Conservation (phyloP, 441 rosid genomes). For the Biscutella laevigata region DNA sequence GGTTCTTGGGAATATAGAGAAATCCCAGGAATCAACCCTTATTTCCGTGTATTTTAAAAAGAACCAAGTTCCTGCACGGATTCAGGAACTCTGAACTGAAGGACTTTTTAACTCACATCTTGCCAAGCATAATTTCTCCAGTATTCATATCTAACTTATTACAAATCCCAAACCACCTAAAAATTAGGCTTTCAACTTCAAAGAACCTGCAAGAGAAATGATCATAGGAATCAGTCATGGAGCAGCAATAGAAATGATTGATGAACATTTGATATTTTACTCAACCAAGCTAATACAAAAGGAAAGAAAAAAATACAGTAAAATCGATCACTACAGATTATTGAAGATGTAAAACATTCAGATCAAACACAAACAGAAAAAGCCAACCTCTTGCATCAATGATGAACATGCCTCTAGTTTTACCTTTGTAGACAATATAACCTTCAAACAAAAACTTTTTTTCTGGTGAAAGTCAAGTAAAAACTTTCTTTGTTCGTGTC, state of each 20-base stretch:
- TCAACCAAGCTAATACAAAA: neutral
- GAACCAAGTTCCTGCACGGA: conserved; percentile 28
- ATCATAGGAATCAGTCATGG: neutral
- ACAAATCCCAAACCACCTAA: neutral
- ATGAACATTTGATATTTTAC: neutral
- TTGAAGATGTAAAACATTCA: neutral
- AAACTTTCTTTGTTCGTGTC: neutral
- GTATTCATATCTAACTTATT: neutral
- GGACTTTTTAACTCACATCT: conserved; percentile 23
- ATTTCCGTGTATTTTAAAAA: conserved; percentile 17
- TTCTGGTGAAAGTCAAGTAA: too few species aligned
- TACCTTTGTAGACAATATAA: neutral
- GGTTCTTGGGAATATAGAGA: neutral
- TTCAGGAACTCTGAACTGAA: conserved; percentile 27
- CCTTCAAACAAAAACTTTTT: too few species aligned
- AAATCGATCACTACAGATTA: neutral
- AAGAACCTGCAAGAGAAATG: conserved; percentile 10
- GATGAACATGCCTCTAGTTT: conserved; percentile 10
- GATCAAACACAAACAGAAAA: neutral
- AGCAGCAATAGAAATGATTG: neutral
- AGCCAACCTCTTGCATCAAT: conserved; percentile 3
- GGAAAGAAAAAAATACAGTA: neutral
- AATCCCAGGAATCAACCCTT: conserved; percentile 15
- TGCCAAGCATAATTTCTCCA: conserved; percentile 10
- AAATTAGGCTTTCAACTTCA: conserved; percentile 12